phyloP scores from a whole-genome alignment of 345 rosid species.

The Eucalyptus cloeziana region DNA sequence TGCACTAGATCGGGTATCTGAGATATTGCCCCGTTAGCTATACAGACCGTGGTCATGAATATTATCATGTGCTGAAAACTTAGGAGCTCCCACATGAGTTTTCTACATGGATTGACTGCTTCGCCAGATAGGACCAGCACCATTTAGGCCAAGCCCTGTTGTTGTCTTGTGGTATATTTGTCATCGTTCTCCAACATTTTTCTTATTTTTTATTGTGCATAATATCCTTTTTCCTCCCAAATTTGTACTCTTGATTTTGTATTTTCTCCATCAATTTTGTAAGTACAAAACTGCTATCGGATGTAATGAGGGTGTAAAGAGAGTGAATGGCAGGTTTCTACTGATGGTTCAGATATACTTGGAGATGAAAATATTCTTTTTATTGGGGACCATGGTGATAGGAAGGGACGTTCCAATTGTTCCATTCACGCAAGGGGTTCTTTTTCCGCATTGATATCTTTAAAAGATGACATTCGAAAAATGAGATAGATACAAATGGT shows the following conservation, averaged over 20 bases:
- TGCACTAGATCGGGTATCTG: conserved; percentile 58
- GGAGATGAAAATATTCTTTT: not conserved
- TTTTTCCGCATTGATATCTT: not conserved
- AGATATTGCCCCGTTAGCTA: conserved; percentile 40
- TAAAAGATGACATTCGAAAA: not conserved
- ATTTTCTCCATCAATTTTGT: not conserved
- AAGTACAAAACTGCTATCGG: not conserved
- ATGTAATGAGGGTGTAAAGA: not conserved
- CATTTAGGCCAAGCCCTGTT: not conserved
- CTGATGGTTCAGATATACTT: not conserved
- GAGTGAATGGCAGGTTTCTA: not conserved
- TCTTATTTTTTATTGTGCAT: not conserved
- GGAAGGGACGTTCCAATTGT: not conserved
- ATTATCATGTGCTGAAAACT: not conserved
- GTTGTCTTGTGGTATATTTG: not conserved
- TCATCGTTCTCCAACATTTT: not conserved
- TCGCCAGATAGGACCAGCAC: not conserved
- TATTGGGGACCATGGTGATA: not conserved
- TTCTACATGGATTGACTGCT: not conserved
- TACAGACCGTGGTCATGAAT: not conserved
- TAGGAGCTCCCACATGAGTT: not conserved
- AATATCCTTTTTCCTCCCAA: not conserved
- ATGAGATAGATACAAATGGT: too few relatives aligned
- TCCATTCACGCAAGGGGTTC: not conserved
- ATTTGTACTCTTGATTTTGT: not conserved